phyloP scores from a whole-genome alignment of 331 rosid genomes.

The Acacia concinna region DNA sequence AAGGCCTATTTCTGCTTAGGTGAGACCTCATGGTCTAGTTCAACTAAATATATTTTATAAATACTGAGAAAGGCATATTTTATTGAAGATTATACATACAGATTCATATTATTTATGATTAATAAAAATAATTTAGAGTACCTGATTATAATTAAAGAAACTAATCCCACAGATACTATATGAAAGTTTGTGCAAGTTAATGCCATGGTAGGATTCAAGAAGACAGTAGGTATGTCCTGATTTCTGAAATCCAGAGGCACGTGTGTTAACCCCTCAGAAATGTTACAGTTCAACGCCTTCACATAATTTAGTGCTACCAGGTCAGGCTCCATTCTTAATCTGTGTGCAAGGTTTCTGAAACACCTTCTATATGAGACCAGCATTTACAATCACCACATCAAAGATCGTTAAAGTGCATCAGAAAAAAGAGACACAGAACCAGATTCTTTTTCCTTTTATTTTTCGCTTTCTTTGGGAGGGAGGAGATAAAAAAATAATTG shows the following conservation, averaged over 20 bases:
- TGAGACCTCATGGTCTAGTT: not conserved
- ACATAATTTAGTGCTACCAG: not conserved
- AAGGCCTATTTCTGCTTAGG: not conserved
- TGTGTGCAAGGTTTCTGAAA: not conserved
- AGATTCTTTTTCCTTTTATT: not conserved
- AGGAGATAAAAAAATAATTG: not conserved
- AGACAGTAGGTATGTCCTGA: not conserved
- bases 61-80: too few species aligned
- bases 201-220: not conserved
- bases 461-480: not conserved
- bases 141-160: not conserved
- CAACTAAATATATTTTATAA: not conserved
- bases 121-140: not conserved
- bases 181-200: not conserved
- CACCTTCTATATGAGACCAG: not conserved
- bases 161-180: not conserved
- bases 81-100: not conserved
- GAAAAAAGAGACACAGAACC: not conserved
- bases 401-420: not conserved
- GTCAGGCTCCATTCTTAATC: not conserved
- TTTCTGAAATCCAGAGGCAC: not conserved
- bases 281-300: not conserved
- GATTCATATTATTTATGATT: not conserved
- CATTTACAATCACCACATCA: too few species aligned
- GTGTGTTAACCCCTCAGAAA: not conserved